Evolutionary conservation across 139 green algal species (phyloP).

Genomic region (Asterochloris erici): DNA sequence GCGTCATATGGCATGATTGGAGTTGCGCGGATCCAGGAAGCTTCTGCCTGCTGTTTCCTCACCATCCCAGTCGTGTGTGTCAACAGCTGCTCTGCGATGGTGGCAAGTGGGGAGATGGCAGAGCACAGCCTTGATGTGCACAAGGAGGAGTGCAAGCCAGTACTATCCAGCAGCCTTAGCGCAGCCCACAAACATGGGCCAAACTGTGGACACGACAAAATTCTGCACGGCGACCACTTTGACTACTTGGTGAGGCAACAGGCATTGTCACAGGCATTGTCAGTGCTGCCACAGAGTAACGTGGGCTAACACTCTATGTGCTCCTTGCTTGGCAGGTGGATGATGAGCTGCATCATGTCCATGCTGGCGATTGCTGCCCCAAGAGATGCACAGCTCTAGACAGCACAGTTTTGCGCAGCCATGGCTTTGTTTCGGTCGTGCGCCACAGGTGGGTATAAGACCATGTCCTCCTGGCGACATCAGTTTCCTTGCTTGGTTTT

Average conservation of each 20-base stretch:
- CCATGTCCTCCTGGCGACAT: neutral
- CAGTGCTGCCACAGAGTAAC: neutral
- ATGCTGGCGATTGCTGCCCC: neutral
- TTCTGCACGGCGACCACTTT: conserved; percentile 1
- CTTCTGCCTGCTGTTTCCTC: neutral
- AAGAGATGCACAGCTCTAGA: neutral
- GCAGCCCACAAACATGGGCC: neutral
- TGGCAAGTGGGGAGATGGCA: conserved; percentile 5
- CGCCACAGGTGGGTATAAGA: conserved; percentile 1
- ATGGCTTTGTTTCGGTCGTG: conserved; percentile 3
- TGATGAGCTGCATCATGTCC: conserved; percentile 5
- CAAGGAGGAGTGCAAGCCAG: conserved; percentile 2
- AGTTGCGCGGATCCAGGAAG: neutral
- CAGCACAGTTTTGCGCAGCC: neutral
- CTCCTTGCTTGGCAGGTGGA: neutral
- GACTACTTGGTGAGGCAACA: conserved; percentile 4
- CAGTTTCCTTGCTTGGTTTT: neutral
- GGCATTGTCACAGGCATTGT: neutral
- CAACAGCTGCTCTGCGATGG: conserved; percentile 1
- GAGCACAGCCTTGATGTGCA: conserved; percentile 8
- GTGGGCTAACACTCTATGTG: neutral
- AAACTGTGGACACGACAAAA: conserved; percentile 1
- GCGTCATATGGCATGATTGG: neutral
- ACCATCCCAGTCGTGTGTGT: neutral
- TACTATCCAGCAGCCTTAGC: neutral